Percentiles rank a stretch among this genome's conserved stretches.
These are phyloP conservation scores for Trichoderma sp. DNA, from an alignment of 2,329 filamentous ascomycete species.

Conservation along the genomic window DNA sequence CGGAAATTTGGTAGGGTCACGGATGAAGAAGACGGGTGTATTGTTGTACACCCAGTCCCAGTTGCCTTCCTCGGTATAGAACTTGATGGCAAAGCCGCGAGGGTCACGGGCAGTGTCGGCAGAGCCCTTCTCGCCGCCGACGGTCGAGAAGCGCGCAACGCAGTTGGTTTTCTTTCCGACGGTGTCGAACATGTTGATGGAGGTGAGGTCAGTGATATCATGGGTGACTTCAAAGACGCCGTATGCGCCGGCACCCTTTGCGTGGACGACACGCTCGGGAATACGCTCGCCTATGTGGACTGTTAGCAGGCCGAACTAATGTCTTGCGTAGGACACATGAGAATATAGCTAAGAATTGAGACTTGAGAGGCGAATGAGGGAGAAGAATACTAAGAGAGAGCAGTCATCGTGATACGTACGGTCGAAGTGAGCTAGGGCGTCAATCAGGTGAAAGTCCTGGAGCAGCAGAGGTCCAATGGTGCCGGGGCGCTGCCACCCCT, in stretches of 20 bases:
- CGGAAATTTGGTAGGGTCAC: slow-evolving; percentile 74
- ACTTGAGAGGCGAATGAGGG: neutral
- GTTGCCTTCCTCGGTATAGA: slow-evolving; percentile 69
- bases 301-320: slow-evolving; percentile 5
- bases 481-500: slow-evolving; percentile 55
- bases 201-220: slow-evolving; percentile 59
- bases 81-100: slow-evolving; percentile 62
- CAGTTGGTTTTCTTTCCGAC: slow-evolving; percentile 58
- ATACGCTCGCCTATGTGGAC: slow-evolving; percentile 47
- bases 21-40: slow-evolving; percentile 75
- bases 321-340: neutral
- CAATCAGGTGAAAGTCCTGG: slow-evolving; percentile 67
- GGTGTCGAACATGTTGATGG: slow-evolving; percentile 55
- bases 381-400: neutral
- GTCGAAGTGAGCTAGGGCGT: slow-evolving; percentile 59
- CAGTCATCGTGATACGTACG: slow-evolving; percentile 35
- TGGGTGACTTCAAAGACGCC: slow-evolving; percentile 63
- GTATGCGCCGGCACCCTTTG: slow-evolving; percentile 48
- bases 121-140: slow-evolving; percentile 67
- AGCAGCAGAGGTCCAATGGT: slow-evolving; percentile 61
- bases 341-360: neutral
- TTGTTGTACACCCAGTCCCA: slow-evolving; percentile 78
- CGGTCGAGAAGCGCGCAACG: slow-evolving; percentile 70
- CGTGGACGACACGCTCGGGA: slow-evolving; percentile 49
- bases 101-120: slow-evolving; percentile 70